phyloP scores from a whole-genome alignment of 1,139 yeast species.

The Debaryomyces fabryi region DNA sequence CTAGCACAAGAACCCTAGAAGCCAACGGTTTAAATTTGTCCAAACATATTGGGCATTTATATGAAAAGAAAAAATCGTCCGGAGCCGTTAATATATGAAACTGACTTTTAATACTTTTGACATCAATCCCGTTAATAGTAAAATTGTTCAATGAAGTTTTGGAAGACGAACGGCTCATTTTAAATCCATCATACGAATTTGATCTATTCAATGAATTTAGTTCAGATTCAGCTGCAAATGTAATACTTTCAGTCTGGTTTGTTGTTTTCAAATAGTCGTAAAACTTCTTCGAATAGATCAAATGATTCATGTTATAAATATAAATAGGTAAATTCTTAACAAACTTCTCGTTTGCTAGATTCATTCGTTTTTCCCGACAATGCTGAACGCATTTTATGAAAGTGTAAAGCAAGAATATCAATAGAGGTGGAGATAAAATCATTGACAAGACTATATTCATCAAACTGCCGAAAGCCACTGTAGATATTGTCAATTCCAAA shows the following conservation, averaged over 20 bases:
- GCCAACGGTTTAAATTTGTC: conserved; percentile 41
- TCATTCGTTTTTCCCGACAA: conserved; percentile 31
- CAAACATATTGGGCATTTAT: conserved; percentile 50
- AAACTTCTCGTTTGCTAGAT: conserved; percentile 33
- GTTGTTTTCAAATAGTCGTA: conserved; percentile 32
- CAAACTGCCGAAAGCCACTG: conserved; percentile 47
- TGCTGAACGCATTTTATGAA: conserved; percentile 36
- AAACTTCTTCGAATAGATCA: conserved; percentile 31
- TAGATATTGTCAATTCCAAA: conserved; percentile 25
- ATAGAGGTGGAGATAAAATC: conserved; percentile 48
- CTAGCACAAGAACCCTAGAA: conserved; percentile 44
- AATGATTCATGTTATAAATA: conserved; percentile 40
- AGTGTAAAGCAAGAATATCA: conserved; percentile 40
- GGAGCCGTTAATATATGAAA: conserved; percentile 34
- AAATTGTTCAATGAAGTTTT: conserved; percentile 23
- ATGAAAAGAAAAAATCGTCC: conserved; percentile 42
- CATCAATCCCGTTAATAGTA: conserved; percentile 36
- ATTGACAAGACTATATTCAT: conserved; percentile 41
- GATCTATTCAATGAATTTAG: conserved; percentile 16
- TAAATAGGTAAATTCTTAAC: conserved; percentile 44
- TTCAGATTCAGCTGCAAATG: conserved; percentile 9
- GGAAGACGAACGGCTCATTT: conserved; percentile 25
- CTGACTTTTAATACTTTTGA: conserved; percentile 23
- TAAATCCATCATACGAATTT: conserved; percentile 6
- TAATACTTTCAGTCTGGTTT: conserved; percentile 18